A percentile compares a stretch with the other conserved stretches of the same genome.
Conservation (phyloP, 345 rosid species). For the Zanthoxylum bungeanum region DNA sequence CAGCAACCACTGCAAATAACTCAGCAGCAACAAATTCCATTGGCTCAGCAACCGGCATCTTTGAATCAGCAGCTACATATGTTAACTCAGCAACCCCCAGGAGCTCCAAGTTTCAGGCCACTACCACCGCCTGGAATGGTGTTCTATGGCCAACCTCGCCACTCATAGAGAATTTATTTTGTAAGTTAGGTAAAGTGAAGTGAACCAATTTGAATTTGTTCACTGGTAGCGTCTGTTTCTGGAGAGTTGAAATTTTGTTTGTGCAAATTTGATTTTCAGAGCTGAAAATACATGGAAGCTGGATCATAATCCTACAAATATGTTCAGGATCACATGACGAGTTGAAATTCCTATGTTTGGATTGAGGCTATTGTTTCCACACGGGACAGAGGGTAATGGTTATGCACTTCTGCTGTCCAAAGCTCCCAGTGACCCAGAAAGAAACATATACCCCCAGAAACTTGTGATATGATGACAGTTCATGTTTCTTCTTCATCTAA, state of each 20-base stretch:
- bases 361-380: neutral
- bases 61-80: slow-evolving; percentile 25
- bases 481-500: too few relatives aligned
- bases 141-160: slow-evolving; percentile 62
- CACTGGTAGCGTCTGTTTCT: slow-evolving; percentile 1
- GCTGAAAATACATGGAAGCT: slow-evolving; percentile 1
- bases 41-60: slow-evolving; percentile 24
- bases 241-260: slow-evolving; percentile 18
- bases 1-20: too few relatives aligned
- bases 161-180: slow-evolving; percentile 38
- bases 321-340: neutral
- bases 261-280: slow-evolving; percentile 7
- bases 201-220: slow-evolving; percentile 8
- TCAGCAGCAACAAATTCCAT: slow-evolving; percentile 37
- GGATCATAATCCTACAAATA: neutral
- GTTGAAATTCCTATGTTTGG: too few relatives aligned
- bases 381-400: neutral
- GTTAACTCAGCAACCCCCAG: slow-evolving; percentile 38
- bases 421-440: too few relatives aligned
- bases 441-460: too few relatives aligned
- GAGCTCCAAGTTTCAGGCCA: slow-evolving; percentile 56
- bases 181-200: slow-evolving; percentile 22
- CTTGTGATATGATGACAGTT: too few relatives aligned
- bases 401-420: too few relatives aligned
- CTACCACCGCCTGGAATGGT: slow-evolving; percentile 69